These are phyloP conservation scores for Rhododendron williamsianum DNA, from an alignment of 148 eudicot genomes.

Conservation along the genomic window DNA sequence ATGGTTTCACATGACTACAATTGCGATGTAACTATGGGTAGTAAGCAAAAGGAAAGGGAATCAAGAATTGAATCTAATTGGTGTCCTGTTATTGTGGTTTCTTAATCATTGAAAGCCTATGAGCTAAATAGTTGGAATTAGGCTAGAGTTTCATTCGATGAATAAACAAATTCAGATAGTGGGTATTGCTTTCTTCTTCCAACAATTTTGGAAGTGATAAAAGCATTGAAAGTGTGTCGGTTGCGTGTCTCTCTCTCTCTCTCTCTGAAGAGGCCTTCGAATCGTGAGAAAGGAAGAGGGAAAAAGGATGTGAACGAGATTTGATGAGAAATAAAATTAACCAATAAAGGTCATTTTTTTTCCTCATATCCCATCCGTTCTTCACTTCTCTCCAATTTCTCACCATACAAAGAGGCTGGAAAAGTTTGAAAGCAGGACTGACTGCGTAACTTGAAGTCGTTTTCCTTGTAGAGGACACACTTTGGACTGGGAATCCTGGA, in stretches of 20 bases:
- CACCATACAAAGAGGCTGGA: not conserved
- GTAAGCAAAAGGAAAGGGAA: not conserved
- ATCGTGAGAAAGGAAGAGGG: not conserved
- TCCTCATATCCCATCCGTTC: not conserved
- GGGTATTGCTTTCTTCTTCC: not conserved
- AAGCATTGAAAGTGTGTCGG: not conserved
- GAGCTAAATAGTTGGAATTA: not conserved
- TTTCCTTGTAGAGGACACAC: conserved; percentile 61
- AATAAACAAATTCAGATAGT: not conserved
- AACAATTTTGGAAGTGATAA: not conserved
- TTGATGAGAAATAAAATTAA: not conserved
- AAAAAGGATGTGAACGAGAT: not conserved
- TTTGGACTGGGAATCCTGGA: conserved; percentile 81
- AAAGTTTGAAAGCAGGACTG: not conserved
- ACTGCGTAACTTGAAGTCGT: not conserved
- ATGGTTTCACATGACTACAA: not conserved
- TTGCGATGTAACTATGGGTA: not conserved
- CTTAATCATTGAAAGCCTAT: not conserved
- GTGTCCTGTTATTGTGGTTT: not conserved
- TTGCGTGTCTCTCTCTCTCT: not conserved
- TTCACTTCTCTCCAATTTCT: not conserved
- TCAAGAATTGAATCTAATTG: not conserved
- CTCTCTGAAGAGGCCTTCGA: not conserved
- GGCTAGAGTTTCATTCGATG: not conserved
- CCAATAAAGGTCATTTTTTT: not conserved